These are phyloP conservation scores for Phytophthora podocarpi DNA, from an alignment of 352 stramenopile species.

Conservation along the genomic window DNA sequence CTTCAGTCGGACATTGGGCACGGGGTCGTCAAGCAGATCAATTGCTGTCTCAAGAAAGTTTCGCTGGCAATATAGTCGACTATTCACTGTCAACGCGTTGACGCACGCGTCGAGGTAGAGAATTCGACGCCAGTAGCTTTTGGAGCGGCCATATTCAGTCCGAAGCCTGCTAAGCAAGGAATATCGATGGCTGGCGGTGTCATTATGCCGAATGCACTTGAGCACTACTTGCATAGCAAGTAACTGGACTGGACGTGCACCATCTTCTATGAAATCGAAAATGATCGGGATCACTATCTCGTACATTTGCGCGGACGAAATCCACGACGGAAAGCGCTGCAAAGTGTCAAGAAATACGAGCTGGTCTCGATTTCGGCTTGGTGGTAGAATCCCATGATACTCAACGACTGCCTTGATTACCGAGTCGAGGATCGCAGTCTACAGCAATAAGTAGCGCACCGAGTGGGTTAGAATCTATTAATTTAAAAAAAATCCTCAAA, in stretches of 20 bases:
- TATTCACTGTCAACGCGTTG: conserved; percentile 68
- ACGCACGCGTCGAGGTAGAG: conserved; percentile 76
- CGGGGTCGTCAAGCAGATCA: conserved; percentile 72
- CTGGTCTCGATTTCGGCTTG: conserved; percentile 75
- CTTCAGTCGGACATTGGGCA: conserved; percentile 82
- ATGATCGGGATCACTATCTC: conserved; percentile 79
- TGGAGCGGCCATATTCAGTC: conserved; percentile 71
- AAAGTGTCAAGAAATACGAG: conserved; percentile 70
- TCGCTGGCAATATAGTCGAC: conserved; percentile 70
- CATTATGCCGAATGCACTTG: conserved; percentile 71
- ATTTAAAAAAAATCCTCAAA: too few relatives aligned
- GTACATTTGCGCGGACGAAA: conserved; percentile 65
- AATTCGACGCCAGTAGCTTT: conserved; percentile 79
- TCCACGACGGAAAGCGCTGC: conserved; percentile 61
- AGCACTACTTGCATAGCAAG: conserved; percentile 69
- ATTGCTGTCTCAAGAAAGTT: conserved; percentile 82
- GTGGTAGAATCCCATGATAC: conserved; percentile 71
- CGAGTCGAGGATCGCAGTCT: conserved; percentile 58
- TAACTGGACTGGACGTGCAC: conserved; percentile 73
- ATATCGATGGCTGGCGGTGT: conserved; percentile 69
- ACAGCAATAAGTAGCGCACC: neutral
- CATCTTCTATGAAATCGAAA: conserved; percentile 81
- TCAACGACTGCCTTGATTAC: conserved; percentile 71
- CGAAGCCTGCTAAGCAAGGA: conserved; percentile 71
- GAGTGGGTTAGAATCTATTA: neutral